phyloP scores from a whole-genome alignment of 768 basidiomycete species.

The Naganishia onofrii region DNA sequence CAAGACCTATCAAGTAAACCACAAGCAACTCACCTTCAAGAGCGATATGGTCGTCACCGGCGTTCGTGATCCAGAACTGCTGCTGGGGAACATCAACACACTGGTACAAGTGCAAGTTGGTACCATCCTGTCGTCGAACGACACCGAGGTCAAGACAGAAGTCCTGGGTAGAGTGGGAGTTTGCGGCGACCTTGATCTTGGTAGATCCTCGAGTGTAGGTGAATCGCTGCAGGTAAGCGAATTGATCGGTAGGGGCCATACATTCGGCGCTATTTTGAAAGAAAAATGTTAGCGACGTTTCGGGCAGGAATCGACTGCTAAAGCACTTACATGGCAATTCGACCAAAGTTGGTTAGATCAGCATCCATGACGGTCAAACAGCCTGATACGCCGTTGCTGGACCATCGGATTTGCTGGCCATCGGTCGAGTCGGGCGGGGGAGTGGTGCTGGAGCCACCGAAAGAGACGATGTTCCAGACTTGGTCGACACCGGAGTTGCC shows the following conservation, averaged over 20 bases:
- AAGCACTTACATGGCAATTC: constrained; percentile 13
- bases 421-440: background rate
- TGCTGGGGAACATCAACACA: constrained; percentile 20
- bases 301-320: background rate
- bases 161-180: background rate
- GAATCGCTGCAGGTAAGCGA: constrained; percentile 12
- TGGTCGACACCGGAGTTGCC: constrained; percentile 49
- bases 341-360: constrained; percentile 11
- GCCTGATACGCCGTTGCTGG: constrained; percentile 12
- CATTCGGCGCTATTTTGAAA: background rate
- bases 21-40: constrained; percentile 15
- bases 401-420: constrained; percentile 15
- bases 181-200: constrained; percentile 25
- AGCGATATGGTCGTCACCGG: constrained; percentile 27
- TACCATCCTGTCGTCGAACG: constrained; percentile 16
- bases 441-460: constrained; percentile 2
- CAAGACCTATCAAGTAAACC: too few relatives aligned
- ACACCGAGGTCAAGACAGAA: constrained; percentile 24
- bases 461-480: constrained; percentile 28
- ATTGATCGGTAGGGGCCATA: constrained; percentile 4
- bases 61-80: constrained; percentile 22
- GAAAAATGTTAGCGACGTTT: background rate
- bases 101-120: constrained; percentile 22
- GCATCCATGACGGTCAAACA: constrained; percentile 23
- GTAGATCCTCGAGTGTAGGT: constrained; percentile 13